Percentiles rank a stretch among this genome's conserved stretches.
phyloP scores from a whole-genome alignment of 345 rosid species.

The Lumnitzera racemosa region DNA sequence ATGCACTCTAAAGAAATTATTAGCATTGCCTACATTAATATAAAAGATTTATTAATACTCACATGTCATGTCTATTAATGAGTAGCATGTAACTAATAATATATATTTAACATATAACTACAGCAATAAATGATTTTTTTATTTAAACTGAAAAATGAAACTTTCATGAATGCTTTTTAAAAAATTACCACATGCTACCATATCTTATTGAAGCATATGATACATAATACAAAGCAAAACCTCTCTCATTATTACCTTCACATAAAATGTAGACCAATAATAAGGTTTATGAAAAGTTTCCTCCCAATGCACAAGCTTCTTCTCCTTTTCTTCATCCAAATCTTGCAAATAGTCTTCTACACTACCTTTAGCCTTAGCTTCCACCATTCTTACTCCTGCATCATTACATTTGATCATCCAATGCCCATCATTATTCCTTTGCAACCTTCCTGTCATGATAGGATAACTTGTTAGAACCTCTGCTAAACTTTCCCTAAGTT shows the following conservation, averaged over 20 bases:
- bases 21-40: too few relatives aligned
- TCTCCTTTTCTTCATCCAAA: conserved; percentile 51
- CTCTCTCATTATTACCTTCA: conserved; percentile 34
- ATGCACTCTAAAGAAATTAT: too few relatives aligned
- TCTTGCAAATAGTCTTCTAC: conserved; percentile 50
- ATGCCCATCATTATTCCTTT: conserved; percentile 17
- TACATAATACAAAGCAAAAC: too few relatives aligned
- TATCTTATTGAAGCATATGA: too few relatives aligned
- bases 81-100: too few relatives aligned
- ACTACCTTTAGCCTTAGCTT: conserved; percentile 46
- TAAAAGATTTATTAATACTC: too few relatives aligned
- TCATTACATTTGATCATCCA: conserved; percentile 76
- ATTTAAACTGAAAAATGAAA: too few relatives aligned
- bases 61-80: too few relatives aligned
- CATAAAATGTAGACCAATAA: conserved; percentile 71
- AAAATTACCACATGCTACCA: too few relatives aligned
- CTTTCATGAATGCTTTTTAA: too few relatives aligned
- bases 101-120: too few relatives aligned
- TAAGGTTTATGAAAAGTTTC: conserved; percentile 46
- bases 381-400: conserved; percentile 61
- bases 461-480: conserved; percentile 45
- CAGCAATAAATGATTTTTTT: too few relatives aligned
- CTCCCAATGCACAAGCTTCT: conserved; percentile 65
- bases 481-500: conserved; percentile 41
- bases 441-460: conserved; percentile 42